phyloP scores from a whole-genome alignment of 345 rosid genomes.

The Eucalyptus polybractea region DNA sequence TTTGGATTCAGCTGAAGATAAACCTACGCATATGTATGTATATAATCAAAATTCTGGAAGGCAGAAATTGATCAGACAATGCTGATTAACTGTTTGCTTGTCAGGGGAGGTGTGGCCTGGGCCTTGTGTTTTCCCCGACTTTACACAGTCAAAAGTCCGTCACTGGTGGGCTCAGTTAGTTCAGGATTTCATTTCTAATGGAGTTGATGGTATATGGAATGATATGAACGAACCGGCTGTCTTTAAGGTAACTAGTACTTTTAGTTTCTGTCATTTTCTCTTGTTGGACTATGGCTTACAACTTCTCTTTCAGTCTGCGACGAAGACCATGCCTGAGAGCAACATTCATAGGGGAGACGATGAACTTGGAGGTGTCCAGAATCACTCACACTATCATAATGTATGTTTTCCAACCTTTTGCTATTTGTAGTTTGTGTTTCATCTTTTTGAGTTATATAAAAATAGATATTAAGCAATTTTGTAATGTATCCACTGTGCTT shows the following conservation, averaged over 20 bases:
- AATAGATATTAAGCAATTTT: neutral
- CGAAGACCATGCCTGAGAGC: slow-evolving; percentile 88
- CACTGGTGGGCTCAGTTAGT: slow-evolving; percentile 87
- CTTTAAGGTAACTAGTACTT: slow-evolving; percentile 41
- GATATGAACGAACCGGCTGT: slow-evolving; percentile 96
- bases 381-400: slow-evolving; percentile 83
- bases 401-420: slow-evolving; percentile 19
- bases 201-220: slow-evolving; percentile 97
- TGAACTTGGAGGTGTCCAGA: slow-evolving; percentile 76
- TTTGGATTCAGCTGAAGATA: neutral
- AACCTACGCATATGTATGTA: neutral
- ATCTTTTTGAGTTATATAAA: neutral
- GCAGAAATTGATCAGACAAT: neutral
- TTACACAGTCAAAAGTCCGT: slow-evolving; percentile 60
- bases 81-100: neutral
- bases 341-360: slow-evolving; percentile 71
- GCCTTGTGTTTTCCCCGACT: slow-evolving; percentile 85
- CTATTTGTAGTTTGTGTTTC: neutral
- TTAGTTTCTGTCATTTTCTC: neutral
- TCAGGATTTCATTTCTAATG: slow-evolving; percentile 62
- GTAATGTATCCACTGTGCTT: neutral
- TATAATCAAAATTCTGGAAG: neutral
- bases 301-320: slow-evolving; percentile 40
- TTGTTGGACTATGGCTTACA: neutral
- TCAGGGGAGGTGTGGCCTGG: slow-evolving; percentile 98